A percentile compares a stretch with the other conserved stretches of the same genome.
These are phyloP conservation scores for Tolypocladium album DNA, from an alignment of 2,329 filamentous ascomycete species.

Conservation along the genomic window DNA sequence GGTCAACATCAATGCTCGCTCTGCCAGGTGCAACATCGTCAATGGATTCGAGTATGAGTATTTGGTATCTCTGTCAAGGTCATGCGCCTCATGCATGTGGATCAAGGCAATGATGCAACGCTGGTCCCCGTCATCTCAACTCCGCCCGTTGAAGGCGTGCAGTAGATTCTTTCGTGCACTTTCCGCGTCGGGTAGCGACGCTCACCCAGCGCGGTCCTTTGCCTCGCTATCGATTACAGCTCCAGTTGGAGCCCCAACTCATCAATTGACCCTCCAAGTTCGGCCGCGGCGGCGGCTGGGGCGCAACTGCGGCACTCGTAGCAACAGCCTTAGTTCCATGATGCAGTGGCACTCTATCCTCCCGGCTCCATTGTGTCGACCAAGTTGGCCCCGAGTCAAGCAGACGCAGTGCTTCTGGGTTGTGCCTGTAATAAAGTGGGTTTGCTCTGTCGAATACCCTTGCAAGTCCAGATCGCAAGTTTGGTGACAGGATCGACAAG, in stretches of 20 bases:
- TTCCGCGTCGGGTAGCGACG: background rate
- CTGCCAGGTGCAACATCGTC: background rate
- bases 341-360: background rate
- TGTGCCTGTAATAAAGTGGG: too few relatives aligned
- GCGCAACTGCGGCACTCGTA: constrained; percentile 7
- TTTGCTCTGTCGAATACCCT: constrained; percentile 9
- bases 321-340: constrained; percentile 1
- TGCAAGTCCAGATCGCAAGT: constrained; percentile 15
- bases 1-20: background rate
- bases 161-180: background rate
- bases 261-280: constrained; percentile 6
- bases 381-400: constrained; percentile 9
- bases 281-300: background rate
- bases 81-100: background rate
- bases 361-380: constrained; percentile 1
- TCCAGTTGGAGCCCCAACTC: constrained; percentile 10
- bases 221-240: constrained; percentile 3
- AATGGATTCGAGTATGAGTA: background rate
- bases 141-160: background rate
- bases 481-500: constrained; percentile 18
- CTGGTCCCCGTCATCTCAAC: background rate
- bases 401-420: too few relatives aligned
- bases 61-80: background rate
- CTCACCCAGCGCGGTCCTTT: background rate
- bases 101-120: background rate